phyloP scores from a whole-genome alignment of 345 rosid species.

The Populus deltoides region DNA sequence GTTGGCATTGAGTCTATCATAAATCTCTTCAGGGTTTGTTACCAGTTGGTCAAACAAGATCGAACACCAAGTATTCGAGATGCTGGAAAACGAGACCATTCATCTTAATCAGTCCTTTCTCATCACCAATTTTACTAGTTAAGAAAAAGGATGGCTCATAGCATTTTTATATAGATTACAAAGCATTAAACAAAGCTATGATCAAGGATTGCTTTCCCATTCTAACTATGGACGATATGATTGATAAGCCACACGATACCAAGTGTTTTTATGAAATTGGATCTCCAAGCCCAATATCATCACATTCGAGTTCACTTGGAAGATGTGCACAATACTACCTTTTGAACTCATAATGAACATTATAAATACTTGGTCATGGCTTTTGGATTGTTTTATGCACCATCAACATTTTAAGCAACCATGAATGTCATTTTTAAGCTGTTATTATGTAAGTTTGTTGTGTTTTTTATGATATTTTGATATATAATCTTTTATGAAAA shows the following conservation, averaged over 20 bases:
- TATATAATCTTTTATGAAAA: too few species aligned
- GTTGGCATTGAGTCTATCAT: fast-evolving
- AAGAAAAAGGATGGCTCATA: too few species aligned
- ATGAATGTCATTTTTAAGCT: not conserved
- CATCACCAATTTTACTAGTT: too few species aligned
- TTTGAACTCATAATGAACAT: not conserved
- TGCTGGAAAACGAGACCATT: too few species aligned
- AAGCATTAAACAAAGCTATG: too few species aligned
- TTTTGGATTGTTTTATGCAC: not conserved
- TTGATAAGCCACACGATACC: not conserved
- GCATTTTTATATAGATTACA: too few species aligned
- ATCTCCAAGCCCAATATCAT: not conserved
- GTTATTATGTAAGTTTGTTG: not conserved
- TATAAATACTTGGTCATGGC: not conserved
- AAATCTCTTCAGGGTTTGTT: too few species aligned
- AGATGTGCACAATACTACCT: not conserved
- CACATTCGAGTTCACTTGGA: not conserved
- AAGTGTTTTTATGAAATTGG: not conserved
- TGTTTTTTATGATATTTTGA: too few species aligned
- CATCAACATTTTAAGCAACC: not conserved
- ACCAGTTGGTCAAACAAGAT: too few species aligned
- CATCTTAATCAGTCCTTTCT: too few species aligned
- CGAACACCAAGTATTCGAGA: too few species aligned
- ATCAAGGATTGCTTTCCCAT: not conserved
- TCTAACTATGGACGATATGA: not conserved